Percentiles rank a stretch among this genome's conserved stretches.
phyloP scores from a whole-genome alignment of 1,139 yeast species.

The Pichia kudriavzevii region DNA sequence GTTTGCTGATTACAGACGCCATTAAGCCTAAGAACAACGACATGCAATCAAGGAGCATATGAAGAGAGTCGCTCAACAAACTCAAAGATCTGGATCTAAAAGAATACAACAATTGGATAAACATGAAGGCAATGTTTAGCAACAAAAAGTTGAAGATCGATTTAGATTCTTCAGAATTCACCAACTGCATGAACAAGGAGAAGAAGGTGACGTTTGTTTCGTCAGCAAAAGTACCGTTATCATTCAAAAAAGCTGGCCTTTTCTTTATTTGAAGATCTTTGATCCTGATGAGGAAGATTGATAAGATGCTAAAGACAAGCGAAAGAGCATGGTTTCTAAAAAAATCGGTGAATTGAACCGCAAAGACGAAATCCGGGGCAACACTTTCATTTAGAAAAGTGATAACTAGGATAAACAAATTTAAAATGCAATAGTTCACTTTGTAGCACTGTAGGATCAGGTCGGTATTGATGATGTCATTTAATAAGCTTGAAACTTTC shows the following conservation, averaged over 20 bases:
- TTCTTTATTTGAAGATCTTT: background rate
- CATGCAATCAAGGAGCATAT: conserved; percentile 92
- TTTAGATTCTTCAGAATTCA: conserved; percentile 65
- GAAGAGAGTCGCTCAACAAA: conserved; percentile 83
- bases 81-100: conserved; percentile 90
- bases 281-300: conserved; percentile 10
- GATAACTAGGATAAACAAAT: conserved; percentile 20
- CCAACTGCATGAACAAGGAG: conserved; percentile 33
- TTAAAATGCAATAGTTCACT: conserved; percentile 21
- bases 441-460: conserved; percentile 21
- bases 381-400: conserved; percentile 16
- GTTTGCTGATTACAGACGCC: conserved; percentile 60
- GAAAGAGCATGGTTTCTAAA: conserved; percentile 12
- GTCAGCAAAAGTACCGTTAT: background rate
- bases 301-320: conserved; percentile 11
- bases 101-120: conserved; percentile 84
- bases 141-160: conserved; percentile 83
- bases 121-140: conserved; percentile 86
- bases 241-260: background rate
- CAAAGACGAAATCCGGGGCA: conserved; percentile 5
- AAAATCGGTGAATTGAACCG: background rate
- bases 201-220: conserved; percentile 12
- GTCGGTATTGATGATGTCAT: conserved; percentile 19
- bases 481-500: conserved; percentile 7
- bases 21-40: conserved; percentile 84